Evolutionary conservation across 164 flowering plant genomes (phyloP), one percentile per base, ranked within the genome.

Genomic region (Magnolia changhungtana): DNA sequence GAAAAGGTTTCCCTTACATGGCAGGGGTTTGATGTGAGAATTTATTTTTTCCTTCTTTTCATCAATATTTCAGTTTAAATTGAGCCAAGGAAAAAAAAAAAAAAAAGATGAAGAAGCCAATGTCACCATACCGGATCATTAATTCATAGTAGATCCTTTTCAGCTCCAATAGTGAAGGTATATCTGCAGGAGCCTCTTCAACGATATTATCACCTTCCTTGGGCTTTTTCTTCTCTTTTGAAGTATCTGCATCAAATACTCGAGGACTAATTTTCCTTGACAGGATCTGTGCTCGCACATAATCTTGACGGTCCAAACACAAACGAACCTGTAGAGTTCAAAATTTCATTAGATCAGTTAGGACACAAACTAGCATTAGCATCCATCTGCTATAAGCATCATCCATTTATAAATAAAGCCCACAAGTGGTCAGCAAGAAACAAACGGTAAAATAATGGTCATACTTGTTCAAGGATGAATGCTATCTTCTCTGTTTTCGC

Each of bases 401-500:
- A 66, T 59, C 67, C 59, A 24, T 55, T 52, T 9, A 27, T 67
- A 45, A 65, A 75, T 7, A 16, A 50, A 58, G 51, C 31, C 37
- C 45, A 20, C 19, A n/a, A 19, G 16, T 24, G 52, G 51, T 79
- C 78, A 21, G 45, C 31, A 52, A 11, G 58, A 65, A 67, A 14
- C 52, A 50, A 19, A 69, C 18, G 19, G 20, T 50, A 75, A 50
- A 16, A 73, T 52, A 16, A 58, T 63, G 0, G 5, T 13, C 83
- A 63, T 88, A 93, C 99, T 85, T 96, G 99, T 80, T 93, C 99
- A 76, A 96, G 98, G 77, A 96, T 96, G 82, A 96, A 96, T 0
- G 96, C 97, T 78, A 93, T 91, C 77, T 93, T 96, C 81, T 96
- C 99, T 19, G 99, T 96, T 84, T 96, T 96, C 20, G 99, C 98